These are phyloP conservation scores for Emmonsiellopsis sp. DNA, from an alignment of 2,329 filamentous ascomycete genomes.

Conservation along the genomic window DNA sequence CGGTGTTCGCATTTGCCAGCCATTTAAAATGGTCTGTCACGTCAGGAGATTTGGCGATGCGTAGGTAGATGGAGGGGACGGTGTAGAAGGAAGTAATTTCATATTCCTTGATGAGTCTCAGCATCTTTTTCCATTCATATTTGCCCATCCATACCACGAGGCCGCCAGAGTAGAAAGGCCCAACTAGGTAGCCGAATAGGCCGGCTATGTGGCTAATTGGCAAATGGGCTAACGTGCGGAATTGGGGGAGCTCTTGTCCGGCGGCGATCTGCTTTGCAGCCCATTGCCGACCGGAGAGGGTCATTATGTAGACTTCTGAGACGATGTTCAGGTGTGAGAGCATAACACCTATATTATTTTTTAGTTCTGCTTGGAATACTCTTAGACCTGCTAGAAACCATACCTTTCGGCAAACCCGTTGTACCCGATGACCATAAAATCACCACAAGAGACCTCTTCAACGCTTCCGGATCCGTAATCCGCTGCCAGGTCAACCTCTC, in stretches of 20 bases:
- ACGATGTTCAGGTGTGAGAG: slow-evolving; percentile 1
- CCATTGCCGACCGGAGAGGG: not conserved
- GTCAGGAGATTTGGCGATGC: slow-evolving; percentile 1
- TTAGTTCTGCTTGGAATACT: not conserved
- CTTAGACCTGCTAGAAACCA: not conserved
- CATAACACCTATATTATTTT: not conserved
- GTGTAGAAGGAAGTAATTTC: slow-evolving; percentile 1
- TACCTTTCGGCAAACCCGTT: slow-evolving; percentile 2
- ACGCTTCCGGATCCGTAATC: not conserved
- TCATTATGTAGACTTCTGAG: not conserved
- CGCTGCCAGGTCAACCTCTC: not conserved
- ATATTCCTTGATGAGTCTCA: slow-evolving; percentile 1
- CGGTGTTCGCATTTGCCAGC: not conserved
- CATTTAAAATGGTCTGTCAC: slow-evolving; percentile 1
- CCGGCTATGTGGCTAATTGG: slow-evolving; percentile 2
- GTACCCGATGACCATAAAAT: slow-evolving; percentile 2
- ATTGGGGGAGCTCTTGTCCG: not conserved
- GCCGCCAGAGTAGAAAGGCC: not conserved
- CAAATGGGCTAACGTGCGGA: not conserved
- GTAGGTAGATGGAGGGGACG: not conserved
- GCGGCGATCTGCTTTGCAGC: slow-evolving; percentile 1
- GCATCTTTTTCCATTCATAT: slow-evolving; percentile 3
- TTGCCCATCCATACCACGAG: slow-evolving; percentile 3
- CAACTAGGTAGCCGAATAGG: not conserved
- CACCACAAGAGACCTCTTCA: not conserved